These are phyloP conservation scores for Sophora flavescens DNA, from an alignment of 306 rosid species.

Conservation along the genomic window DNA sequence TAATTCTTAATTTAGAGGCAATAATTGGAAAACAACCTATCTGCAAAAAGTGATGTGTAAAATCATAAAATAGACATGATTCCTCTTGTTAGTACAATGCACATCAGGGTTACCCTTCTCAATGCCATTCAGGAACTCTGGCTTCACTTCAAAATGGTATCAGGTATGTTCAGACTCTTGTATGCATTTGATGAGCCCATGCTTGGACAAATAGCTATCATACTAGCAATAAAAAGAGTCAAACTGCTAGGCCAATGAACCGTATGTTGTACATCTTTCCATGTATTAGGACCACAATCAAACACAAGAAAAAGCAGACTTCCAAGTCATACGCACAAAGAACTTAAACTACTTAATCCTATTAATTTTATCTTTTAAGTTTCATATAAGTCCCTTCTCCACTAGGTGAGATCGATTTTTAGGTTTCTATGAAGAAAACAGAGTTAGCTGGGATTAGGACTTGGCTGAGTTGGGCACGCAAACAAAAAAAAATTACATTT, in stretches of 20 bases:
- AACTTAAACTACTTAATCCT: slow-evolving; percentile 33
- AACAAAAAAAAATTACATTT: slow-evolving; percentile 29
- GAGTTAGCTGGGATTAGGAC: slow-evolving; percentile 13
- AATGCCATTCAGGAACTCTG: slow-evolving; percentile 89
- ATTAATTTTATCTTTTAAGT: not conserved
- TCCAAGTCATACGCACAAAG: slow-evolving; percentile 18
- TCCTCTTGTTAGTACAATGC: not conserved
- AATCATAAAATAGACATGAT: slow-evolving; percentile 39
- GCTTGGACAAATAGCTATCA: slow-evolving; percentile 98
- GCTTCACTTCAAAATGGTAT: slow-evolving; percentile 96
- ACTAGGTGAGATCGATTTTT: too few relatives aligned
- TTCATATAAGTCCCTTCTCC: too few relatives aligned
- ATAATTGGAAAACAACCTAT: slow-evolving; percentile 37
- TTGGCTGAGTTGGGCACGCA: not conserved
- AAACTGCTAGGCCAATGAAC: slow-evolving; percentile 50
- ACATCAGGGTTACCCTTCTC: slow-evolving; percentile 68
- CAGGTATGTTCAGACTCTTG: slow-evolving; percentile 91
- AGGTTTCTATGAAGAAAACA: not conserved
- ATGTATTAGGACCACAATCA: slow-evolving; percentile 20
- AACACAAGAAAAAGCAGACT: slow-evolving; percentile 34
- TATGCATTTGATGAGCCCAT: slow-evolving; percentile 97
- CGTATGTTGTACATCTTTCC: slow-evolving; percentile 18
- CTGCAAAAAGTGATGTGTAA: slow-evolving; percentile 20
- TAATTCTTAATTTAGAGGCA: slow-evolving; percentile 41
- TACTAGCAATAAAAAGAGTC: slow-evolving; percentile 73